Evolutionary conservation across 139 green algal species (phyloP), one percentile per base, ranked within the genome.

Genomic region (Diplosphaera chodatii): DNA sequence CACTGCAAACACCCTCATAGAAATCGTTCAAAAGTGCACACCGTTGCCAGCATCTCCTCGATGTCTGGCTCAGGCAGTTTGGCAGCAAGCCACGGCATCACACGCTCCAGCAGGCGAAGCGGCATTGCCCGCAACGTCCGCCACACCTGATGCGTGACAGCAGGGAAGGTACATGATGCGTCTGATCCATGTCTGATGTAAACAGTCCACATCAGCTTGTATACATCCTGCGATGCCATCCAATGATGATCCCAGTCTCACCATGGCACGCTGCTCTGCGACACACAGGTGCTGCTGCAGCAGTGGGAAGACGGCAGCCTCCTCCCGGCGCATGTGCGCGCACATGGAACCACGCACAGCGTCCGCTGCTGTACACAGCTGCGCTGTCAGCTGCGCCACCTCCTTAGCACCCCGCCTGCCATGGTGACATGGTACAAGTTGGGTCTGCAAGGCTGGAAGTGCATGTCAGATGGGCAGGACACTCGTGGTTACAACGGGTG

Each of bases 11-110:
- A n/a, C n/a, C n/a, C n/a, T n/a, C 56, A 82, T 0, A 80, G 84
- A 30, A 8, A 48, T 48, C 10, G 13, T 13, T 21, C 37, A 48
- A 25, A 18, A 3, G 89, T 75, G 15, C 82, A 79, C 71, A 96
- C 84, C 77, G 92, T 91, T 56, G 66, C 68, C 33, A 97, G 84
- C 84, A 92, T 87, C 69, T 85, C 83, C 1, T 71, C 48, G 2
- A 85, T 80, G 29, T 92, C 91, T 22, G 79, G 82, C 27, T 88
- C 77, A 1, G 69, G 79, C 72, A 97, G 72, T 32, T 84, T 80
- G 13, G 66, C 82, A 29, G 88, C 80, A 23, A 98, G 74, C 91
- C 94, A 97, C 8, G 94, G 94, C 81, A 98, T 88, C 22, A 98
- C 88, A 3, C 88, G 78, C 79, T 98, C 90, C 76, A 98, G 83